Conservation (phyloP, 768 basidiomycete genomes). For the Leccinum truebloodii region DNA sequence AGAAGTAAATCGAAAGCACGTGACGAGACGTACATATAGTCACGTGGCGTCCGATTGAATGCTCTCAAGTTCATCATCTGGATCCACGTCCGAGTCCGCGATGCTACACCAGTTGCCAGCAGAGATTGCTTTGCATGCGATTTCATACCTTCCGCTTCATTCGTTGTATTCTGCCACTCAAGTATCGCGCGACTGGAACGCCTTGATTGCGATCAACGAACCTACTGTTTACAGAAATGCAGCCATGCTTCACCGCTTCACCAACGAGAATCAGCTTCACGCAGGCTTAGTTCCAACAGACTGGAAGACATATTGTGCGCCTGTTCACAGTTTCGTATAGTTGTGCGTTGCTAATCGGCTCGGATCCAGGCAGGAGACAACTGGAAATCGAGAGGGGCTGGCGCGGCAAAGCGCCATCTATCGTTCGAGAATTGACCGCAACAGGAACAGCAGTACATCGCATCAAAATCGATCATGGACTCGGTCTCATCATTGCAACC, state of each 20-base stretch:
- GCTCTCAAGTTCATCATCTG: not conserved
- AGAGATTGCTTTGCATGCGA: constrained; percentile 54
- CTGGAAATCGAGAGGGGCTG: constrained; percentile 51
- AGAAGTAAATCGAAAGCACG: not conserved
- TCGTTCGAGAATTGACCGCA: constrained; percentile 34
- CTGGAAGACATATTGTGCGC: constrained; percentile 66
- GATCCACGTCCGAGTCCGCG: not conserved
- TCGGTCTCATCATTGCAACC: constrained; percentile 61
- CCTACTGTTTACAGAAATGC: constrained; percentile 57
- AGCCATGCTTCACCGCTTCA: constrained; percentile 52
- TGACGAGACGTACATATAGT: not conserved
- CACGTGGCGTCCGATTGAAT: not conserved
- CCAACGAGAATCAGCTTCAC: constrained; percentile 35
- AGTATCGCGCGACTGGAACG: constrained; percentile 48
- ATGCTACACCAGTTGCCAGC: constrained; percentile 52
- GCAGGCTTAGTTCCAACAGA: constrained; percentile 32
- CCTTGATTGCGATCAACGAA: constrained; percentile 50
- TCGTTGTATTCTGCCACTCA: constrained; percentile 39
- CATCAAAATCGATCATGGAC: constrained; percentile 72
- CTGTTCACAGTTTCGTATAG: not conserved
- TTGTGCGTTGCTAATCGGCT: constrained; percentile 14
- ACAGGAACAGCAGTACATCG: constrained; percentile 55
- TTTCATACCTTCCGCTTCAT: constrained; percentile 51
- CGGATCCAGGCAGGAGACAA: constrained; percentile 45
- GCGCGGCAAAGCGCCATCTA: constrained; percentile 51